Percentiles rank a stretch among this genome's conserved stretches.
These are phyloP conservation scores for Candida oleophila DNA, from an alignment of 805 yeast species.

Conservation along the genomic window DNA sequence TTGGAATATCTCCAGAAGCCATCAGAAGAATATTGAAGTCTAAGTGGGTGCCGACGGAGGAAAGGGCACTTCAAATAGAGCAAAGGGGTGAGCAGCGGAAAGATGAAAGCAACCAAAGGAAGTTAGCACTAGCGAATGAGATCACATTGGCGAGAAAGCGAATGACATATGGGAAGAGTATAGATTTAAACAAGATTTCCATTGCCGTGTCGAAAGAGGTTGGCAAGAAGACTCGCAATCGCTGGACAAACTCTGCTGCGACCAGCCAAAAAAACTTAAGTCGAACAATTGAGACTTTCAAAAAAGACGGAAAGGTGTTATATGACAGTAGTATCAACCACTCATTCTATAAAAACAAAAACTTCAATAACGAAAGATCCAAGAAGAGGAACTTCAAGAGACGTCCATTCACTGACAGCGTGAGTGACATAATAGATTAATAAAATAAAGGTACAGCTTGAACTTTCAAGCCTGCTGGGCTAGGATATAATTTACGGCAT, in stretches of 20 bases:
- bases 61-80: slow-evolving; percentile 46
- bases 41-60: slow-evolving; percentile 66
- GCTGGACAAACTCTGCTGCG: not conserved
- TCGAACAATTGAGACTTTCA: slow-evolving; percentile 6
- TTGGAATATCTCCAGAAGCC: slow-evolving; percentile 77
- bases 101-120: slow-evolving; percentile 12
- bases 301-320: slow-evolving; percentile 12
- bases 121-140: slow-evolving; percentile 9
- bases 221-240: not conserved
- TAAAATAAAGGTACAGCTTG: too few relatives aligned
- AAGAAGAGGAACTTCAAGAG: not conserved
- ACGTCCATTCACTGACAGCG: slow-evolving; percentile 20
- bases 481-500: too few relatives aligned
- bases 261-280: not conserved
- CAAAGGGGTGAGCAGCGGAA: slow-evolving; percentile 49
- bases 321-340: slow-evolving; percentile 13
- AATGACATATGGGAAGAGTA: slow-evolving; percentile 9
- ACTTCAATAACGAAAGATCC: slow-evolving; percentile 5
- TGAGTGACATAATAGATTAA: slow-evolving; percentile 21
- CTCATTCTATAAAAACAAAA: slow-evolving; percentile 11
- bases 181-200: slow-evolving; percentile 5
- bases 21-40: slow-evolving; percentile 76
- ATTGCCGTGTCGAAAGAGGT: not conserved
- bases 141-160: slow-evolving; percentile 8
- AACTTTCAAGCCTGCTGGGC: not conserved